Base-by-base conservation (phyloP, 1,284 basidiomycete species). In the Mycosarcoma mackinlayi region DNA sequence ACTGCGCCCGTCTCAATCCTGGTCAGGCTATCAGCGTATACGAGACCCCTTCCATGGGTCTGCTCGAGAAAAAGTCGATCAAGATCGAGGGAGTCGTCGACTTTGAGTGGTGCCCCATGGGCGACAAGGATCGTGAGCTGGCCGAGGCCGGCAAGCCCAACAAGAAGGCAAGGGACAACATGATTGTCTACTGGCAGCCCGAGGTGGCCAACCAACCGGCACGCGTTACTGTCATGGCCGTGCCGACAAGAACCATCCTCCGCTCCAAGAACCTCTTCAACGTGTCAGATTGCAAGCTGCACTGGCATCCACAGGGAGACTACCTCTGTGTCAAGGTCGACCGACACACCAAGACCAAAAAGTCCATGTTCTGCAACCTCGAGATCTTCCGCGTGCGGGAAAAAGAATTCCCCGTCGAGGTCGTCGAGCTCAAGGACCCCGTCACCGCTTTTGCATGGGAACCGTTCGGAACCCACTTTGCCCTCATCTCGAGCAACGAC, bases 291-390 rank as follows among this genome's bases (percentile, higher is more conserved):
- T 98, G 94, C 85, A 98, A 98, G 86, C 88, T 99, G 44, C 91
- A 92, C 85, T 99, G 94, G 94, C 96, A 99, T 86, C 96, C 95
- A 80, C 92, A 96, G 83, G 96, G 96, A 48, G 94, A 98, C 85
- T 98, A 93, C 86, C 88, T 99, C 24, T 98, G 96, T 80, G 96
- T 98, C 84, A 98, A 97, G 85, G 96, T 99, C 59, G 96, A 99
- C 85, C 91, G 96, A 61, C 94, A 98, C 84, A 98, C 95, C 41
- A 98, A 98, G 86, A 96, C 94, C 19, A 98, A 98, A 85, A 98
- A 98, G 86, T 94, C 94, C 11, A 94, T 93, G 54, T 98, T 94
- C 86, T 96, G 94, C 85, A 99, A 98, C 85, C 87, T 99, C 68
- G 96, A 99, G 85, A 91, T 99, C 70, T 98, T 98, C 88, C 89